phyloP scores from a whole-genome alignment of 306 rosid genomes.

The Quercus parvula region DNA sequence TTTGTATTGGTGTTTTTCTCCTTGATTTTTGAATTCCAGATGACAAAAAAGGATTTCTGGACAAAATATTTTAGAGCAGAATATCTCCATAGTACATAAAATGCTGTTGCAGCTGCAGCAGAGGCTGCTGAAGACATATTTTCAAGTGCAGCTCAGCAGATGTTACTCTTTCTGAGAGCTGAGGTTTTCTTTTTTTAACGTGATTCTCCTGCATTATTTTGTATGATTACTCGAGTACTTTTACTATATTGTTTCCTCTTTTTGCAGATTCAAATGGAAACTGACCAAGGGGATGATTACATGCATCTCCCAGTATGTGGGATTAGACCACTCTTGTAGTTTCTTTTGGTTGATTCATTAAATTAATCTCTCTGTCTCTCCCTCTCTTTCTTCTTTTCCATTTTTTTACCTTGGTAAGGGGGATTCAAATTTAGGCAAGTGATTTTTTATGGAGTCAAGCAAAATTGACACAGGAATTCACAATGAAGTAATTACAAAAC shows the following conservation, averaged over 20 bases:
- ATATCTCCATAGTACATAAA: slow-evolving; percentile 80
- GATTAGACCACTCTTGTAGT: slow-evolving; percentile 29
- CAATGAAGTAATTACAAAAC: background rate
- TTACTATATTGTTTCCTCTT: background rate
- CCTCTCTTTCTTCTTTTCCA: background rate
- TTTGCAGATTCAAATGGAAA: slow-evolving; percentile 86
- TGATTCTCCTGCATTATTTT: slow-evolving; percentile 22
- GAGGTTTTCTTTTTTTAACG: slow-evolving; percentile 11
- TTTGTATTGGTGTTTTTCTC: background rate
- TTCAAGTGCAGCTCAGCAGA: slow-evolving; percentile 61
- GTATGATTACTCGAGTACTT: slow-evolving; percentile 12
- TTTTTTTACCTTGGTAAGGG: background rate
- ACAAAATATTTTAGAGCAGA: slow-evolving; percentile 89
- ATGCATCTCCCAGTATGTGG: slow-evolving; percentile 86
- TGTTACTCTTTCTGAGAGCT: slow-evolving; percentile 40
- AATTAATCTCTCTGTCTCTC: background rate
- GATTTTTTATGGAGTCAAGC: background rate
- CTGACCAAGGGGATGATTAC: slow-evolving; percentile 95
- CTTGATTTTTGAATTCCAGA: slow-evolving; percentile 40
- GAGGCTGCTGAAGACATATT: slow-evolving; percentile 86
- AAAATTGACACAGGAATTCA: background rate
- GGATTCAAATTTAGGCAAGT: background rate
- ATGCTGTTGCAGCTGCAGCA: slow-evolving; percentile 79
- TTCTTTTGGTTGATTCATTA: slow-evolving; percentile 8
- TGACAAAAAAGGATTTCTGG: slow-evolving; percentile 91